phyloP scores from a whole-genome alignment of 2,329 filamentous ascomycete genomes.

The Gaeumannomyces tritici region DNA sequence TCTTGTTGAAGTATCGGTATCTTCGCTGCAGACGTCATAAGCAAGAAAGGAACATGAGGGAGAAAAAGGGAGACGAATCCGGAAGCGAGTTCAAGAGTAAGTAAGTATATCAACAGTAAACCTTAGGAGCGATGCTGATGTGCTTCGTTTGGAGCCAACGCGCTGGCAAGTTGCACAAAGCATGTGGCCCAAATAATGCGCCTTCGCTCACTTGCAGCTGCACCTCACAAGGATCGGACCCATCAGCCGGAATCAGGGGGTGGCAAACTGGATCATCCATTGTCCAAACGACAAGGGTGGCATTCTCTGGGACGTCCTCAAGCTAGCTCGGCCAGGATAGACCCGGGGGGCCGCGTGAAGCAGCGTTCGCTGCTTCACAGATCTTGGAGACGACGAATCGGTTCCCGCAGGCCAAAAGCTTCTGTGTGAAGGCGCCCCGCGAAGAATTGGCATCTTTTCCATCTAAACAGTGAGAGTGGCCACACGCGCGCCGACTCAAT shows the following conservation, averaged over 20 bases:
- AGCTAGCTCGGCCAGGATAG: background rate
- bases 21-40: too few species aligned
- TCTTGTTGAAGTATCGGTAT: too few species aligned
- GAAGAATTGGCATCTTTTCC: background rate
- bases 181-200: background rate
- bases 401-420: background rate
- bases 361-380: background rate
- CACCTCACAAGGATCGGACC: background rate
- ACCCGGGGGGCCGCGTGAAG: background rate
- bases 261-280: background rate
- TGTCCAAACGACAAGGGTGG: background rate
- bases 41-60: background rate
- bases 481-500: background rate
- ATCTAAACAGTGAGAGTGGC: too few species aligned
- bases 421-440: background rate
- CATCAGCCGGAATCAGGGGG: background rate
- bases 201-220: background rate
- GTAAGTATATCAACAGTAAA: background rate
- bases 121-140: background rate
- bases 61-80: background rate
- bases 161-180: background rate
- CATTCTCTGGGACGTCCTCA: background rate
- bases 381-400: background rate
- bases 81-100: background rate
- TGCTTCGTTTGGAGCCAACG: background rate